Percentiles rank a stretch among this genome's conserved stretches.
These are phyloP conservation scores for Halteria grandinella DNA, from an alignment of 73 alveolate species.

Conservation along the genomic window DNA sequence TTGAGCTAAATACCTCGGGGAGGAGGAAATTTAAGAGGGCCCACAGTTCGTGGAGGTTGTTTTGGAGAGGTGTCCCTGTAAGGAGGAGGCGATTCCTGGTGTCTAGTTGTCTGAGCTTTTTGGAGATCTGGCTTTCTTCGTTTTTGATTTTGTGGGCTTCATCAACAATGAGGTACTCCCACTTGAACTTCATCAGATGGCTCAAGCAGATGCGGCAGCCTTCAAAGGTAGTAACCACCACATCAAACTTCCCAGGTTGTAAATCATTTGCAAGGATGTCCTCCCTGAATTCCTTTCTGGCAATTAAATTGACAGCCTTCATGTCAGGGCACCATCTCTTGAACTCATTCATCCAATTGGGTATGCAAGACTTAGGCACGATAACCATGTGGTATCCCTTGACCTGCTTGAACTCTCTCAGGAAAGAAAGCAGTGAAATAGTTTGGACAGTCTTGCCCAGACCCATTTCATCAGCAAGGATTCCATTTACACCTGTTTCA, in stretches of 20 bases:
- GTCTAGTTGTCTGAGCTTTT: constrained; percentile 80
- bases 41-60: constrained; percentile 98
- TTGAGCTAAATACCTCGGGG: constrained; percentile 95
- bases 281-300: constrained; percentile 96
- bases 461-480: constrained; percentile 97
- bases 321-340: constrained; percentile 92
- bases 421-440: constrained; percentile 77
- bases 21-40: constrained; percentile 93
- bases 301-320: constrained; percentile 88
- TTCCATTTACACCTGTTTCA: constrained; percentile 89
- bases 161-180: constrained; percentile 92
- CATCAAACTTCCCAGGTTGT: constrained; percentile 91
- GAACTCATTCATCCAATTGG: constrained; percentile 97
- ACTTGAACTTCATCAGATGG: constrained; percentile 85
- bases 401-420: constrained; percentile 76
- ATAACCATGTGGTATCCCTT: constrained; percentile 84
- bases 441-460: constrained; percentile 91
- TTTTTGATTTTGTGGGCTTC: constrained; percentile 99
- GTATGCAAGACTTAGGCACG: constrained; percentile 95
- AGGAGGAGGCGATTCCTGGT: constrained; percentile 90
- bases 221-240: constrained; percentile 95
- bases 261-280: constrained; percentile 83
- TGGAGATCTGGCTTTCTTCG: constrained; percentile 84
- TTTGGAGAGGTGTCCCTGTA: constrained; percentile 98
- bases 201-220: constrained; percentile 95